Conservation (phyloP, 2,329 filamentous ascomycete genomes). For the Diaporthe vaccinii region DNA sequence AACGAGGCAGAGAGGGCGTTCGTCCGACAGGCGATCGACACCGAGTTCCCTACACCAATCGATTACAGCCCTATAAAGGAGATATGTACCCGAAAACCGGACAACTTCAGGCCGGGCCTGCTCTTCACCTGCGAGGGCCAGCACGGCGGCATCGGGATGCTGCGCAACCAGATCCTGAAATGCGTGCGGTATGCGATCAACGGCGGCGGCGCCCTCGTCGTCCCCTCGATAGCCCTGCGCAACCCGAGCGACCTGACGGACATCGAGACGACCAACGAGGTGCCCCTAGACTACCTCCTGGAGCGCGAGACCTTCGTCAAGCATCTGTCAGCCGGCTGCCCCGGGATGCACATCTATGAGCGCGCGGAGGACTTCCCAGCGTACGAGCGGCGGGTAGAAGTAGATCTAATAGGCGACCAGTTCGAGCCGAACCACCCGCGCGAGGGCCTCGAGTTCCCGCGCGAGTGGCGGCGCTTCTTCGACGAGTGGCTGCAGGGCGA, state of each 20-base stretch:
- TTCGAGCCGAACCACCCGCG: slow-evolving; percentile 50
- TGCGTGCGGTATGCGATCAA: slow-evolving; percentile 57
- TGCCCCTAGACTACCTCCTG: slow-evolving; percentile 49
- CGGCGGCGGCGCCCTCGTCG: slow-evolving; percentile 52
- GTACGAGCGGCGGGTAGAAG: slow-evolving; percentile 42
- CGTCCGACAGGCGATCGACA: slow-evolving; percentile 45
- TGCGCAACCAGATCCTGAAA: slow-evolving; percentile 57
- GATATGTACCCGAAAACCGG: slow-evolving; percentile 48
- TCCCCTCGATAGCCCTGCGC: slow-evolving; percentile 53
- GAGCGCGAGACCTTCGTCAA: slow-evolving; percentile 47
- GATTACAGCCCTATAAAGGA: slow-evolving; percentile 52
- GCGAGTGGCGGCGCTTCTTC: slow-evolving; percentile 48
- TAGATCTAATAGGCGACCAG: slow-evolving; percentile 48
- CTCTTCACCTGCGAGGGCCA: slow-evolving; percentile 57
- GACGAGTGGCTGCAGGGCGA: slow-evolving; percentile 47
- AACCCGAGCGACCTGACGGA: slow-evolving; percentile 50
- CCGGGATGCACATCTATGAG: slow-evolving; percentile 48
- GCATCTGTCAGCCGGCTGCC: slow-evolving; percentile 47
- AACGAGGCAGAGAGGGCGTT: slow-evolving; percentile 43
- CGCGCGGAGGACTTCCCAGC: slow-evolving; percentile 47
- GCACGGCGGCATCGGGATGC: slow-evolving; percentile 55
- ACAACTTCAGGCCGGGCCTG: slow-evolving; percentile 51
- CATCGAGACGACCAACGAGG: slow-evolving; percentile 48
- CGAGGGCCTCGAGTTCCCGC: slow-evolving; percentile 44
- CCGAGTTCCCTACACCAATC: slow-evolving; percentile 53